These are phyloP conservation scores for Phlyctochytrium bullatum DNA, from an alignment of 192 early-diverging fungal species.

Conservation along the genomic window DNA sequence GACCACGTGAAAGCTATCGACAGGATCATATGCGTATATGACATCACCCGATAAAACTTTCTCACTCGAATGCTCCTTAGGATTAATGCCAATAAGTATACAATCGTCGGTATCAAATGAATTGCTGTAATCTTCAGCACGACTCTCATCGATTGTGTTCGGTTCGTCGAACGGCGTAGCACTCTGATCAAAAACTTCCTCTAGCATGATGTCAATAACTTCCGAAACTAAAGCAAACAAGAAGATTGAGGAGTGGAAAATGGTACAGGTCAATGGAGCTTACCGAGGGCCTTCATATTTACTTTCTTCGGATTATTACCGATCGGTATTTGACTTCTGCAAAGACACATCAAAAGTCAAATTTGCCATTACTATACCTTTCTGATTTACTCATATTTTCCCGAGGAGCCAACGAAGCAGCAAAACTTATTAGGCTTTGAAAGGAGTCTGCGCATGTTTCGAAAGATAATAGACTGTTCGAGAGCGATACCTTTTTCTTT, in stretches of 20 bases:
- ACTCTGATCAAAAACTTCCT: not conserved
- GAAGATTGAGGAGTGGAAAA: too few species aligned
- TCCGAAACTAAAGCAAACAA: too few species aligned
- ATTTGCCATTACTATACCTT: too few species aligned
- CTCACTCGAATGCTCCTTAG: not conserved
- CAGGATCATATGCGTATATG: not conserved
- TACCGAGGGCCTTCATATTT: too few species aligned
- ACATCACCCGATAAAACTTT: slow-evolving; percentile 6
- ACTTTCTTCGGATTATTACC: too few species aligned
- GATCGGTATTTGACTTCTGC: too few species aligned
- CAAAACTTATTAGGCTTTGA: slow-evolving; percentile 52
- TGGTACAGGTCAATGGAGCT: too few species aligned
- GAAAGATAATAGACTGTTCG: too few species aligned
- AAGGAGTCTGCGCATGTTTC: slow-evolving; percentile 69
- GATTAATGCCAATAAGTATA: slow-evolving; percentile 17
- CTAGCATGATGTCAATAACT: too few species aligned
- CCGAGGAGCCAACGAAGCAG: not conserved
- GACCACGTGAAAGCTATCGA: slow-evolving; percentile 25
- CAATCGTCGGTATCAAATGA: slow-evolving; percentile 39
- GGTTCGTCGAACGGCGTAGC: too few species aligned
- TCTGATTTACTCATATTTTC: not conserved
- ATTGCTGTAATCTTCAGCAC: not conserved
- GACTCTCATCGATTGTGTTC: not conserved
- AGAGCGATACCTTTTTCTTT: too few species aligned
- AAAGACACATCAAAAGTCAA: too few species aligned